These are phyloP conservation scores for Geum urbanum DNA, from an alignment of 306 rosid species.

Conservation along the genomic window DNA sequence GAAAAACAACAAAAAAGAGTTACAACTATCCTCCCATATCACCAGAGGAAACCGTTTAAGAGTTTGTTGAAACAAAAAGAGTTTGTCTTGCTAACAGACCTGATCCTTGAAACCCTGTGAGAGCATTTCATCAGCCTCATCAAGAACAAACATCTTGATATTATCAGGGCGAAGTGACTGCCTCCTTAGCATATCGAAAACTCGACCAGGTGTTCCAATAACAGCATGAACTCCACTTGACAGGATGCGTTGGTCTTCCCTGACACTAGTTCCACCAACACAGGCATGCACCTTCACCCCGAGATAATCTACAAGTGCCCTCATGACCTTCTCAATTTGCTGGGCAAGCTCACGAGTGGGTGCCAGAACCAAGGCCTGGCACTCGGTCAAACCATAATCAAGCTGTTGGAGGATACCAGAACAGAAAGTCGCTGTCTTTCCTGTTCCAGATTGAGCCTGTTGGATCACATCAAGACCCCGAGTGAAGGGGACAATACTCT, in stretches of 20 bases:
- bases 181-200: conserved; percentile 73
- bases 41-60: no score
- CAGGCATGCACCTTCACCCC: conserved; percentile 83
- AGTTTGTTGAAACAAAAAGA: not conserved
- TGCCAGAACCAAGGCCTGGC: conserved; percentile 73
- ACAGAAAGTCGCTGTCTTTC: conserved; percentile 79
- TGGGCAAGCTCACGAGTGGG: conserved; percentile 83
- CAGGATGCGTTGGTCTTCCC: conserved; percentile 73
- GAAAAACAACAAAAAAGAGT: conserved; percentile 6
- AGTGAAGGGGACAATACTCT: conserved; percentile 70
- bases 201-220: conserved; percentile 84
- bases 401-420: conserved; percentile 75
- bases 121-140: conserved; percentile 87
- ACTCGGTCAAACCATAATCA: conserved; percentile 52
- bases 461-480: conserved; percentile 83
- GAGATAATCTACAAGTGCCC: conserved; percentile 77
- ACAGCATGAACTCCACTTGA: conserved; percentile 74
- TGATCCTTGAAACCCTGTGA: conserved; percentile 80
- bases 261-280: conserved; percentile 77
- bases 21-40: not conserved
- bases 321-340: conserved; percentile 85
- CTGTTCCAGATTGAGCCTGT: conserved; percentile 84
- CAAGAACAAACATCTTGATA: conserved; percentile 80
- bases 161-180: conserved; percentile 62
- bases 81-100: conserved; percentile 33